Base-by-base conservation (phyloP, 176 grass and related monocot genomes). In the Eragrostis nindensis region DNA sequence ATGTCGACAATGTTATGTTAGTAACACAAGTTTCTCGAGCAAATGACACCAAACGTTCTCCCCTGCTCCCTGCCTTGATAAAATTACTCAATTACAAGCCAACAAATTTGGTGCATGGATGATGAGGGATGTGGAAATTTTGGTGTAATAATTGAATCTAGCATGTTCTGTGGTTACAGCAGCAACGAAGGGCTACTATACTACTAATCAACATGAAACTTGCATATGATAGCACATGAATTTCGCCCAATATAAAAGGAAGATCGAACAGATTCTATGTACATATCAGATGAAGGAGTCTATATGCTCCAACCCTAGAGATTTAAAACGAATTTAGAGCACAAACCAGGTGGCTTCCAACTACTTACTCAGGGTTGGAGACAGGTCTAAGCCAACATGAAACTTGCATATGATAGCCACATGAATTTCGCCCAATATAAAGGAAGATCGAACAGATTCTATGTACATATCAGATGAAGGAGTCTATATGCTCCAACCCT, bases 111-210 rank as follows among this genome's bases (percentile, higher is more conserved):
- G 57, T 12, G 47, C 2, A 30, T 62, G 8, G 22, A 29, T 71
- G 30, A 68, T 74, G 49, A 57, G 5, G 38, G 18, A 52, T 74
- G 40, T 14, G 17, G 39, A 48, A 26, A n/a, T 13, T 80, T 39
- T 68, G 40, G 69, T 46, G 21, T 48, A 66, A 75, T 29, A 74
- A 47, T 80, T 41, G 70, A 68, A 86, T 25, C 21, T 39, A 39
- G 18, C 30, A 25, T 59, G 32, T 17, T 42, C 29, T 42, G 50
- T 24, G 18, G 53, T 16, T 3, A 75, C 9, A 79, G 40, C 15
- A 57, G 49, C 21, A 52, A 26, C 40, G 7, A 73, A 3, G 7
- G 44, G 41, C 55, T 36, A 24, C n/a, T n/a, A n/a, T n/a, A n/a
- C n/a, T n/a, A n/a, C 54, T 13, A 38, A 49, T 16, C 27, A 62